These are phyloP conservation scores for Irpex sp. DNA, from an alignment of 1,284 basidiomycete genomes.

Conservation along the genomic window DNA sequence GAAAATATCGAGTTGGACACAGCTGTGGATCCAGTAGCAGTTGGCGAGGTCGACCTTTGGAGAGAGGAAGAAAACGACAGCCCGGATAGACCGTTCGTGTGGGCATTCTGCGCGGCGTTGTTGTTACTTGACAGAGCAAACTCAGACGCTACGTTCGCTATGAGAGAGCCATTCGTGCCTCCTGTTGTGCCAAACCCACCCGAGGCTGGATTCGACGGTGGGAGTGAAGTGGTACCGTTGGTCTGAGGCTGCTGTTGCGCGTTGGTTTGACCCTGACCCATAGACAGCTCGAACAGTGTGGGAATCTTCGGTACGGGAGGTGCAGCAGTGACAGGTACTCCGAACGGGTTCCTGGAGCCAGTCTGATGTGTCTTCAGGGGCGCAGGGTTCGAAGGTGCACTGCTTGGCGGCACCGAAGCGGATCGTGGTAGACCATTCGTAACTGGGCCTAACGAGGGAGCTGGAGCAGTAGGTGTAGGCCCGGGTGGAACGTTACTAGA, in stretches of 20 bases:
- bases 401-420: conserved; percentile 63
- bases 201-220: neutral
- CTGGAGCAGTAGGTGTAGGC: neutral
- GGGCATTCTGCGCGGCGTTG: conserved; percentile 21
- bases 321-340: conserved; percentile 63
- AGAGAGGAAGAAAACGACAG: conserved; percentile 21
- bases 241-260: conserved; percentile 29
- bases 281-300: conserved; percentile 79
- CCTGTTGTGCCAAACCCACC: conserved; percentile 3
- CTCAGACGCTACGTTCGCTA: conserved; percentile 68
- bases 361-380: conserved; percentile 88
- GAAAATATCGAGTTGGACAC: conserved; percentile 46
- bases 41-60: conserved; percentile 37
- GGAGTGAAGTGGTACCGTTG: conserved; percentile 1
- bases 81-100: conserved; percentile 16
- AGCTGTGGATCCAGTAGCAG: conserved; percentile 26
- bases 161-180: conserved; percentile 43
- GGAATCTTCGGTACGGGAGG: conserved; percentile 74
- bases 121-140: conserved; percentile 46
- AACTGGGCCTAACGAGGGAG: neutral
- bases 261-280: conserved; percentile 32
- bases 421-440: conserved; percentile 46
- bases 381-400: conserved; percentile 39
- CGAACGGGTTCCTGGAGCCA: conserved; percentile 94
- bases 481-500: conserved; percentile 12